phyloP scores from a whole-genome alignment of 2,329 filamentous ascomycete genomes.

The Pseudopithomyces chartarum region DNA sequence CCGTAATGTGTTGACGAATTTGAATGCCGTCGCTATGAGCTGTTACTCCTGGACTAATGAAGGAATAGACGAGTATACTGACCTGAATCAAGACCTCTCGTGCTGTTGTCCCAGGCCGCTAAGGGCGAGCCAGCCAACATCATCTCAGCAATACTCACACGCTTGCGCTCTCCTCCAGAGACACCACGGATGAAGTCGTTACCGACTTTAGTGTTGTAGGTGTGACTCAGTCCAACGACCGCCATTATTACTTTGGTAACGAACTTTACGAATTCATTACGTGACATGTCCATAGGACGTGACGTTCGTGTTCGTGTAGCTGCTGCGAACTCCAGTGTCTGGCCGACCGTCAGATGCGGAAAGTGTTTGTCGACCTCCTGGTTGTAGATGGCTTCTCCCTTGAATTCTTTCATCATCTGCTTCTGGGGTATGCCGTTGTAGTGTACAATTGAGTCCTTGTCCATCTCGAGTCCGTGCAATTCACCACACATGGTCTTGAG shows the following conservation, averaged over 20 bases:
- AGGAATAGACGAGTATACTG: conserved; percentile 19
- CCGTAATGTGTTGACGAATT: conserved; percentile 61
- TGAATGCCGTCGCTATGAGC: conserved; percentile 57
- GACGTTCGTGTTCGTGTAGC: conserved; percentile 56
- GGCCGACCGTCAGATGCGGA: conserved; percentile 61
- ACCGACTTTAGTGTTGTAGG: conserved; percentile 60
- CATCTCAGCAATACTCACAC: conserved; percentile 65
- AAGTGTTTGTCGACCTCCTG: conserved; percentile 59
- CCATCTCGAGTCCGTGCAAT: conserved; percentile 61
- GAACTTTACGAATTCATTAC: conserved; percentile 53
- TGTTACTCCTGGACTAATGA: neutral
- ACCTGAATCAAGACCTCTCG: conserved; percentile 46
- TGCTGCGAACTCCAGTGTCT: conserved; percentile 63
- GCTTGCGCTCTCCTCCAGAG: conserved; percentile 65
- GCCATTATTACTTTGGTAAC: conserved; percentile 58
- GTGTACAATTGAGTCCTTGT: conserved; percentile 58
- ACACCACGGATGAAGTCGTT: conserved; percentile 66
- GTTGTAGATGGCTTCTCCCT: conserved; percentile 53
- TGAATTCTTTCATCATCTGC: conserved; percentile 54
- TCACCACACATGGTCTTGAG: conserved; percentile 67
- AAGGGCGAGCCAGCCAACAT: conserved; percentile 47
- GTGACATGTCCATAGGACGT: conserved; percentile 41
- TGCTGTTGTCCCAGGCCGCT: conserved; percentile 53
- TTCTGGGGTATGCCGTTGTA: conserved; percentile 61
- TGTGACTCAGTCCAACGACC: conserved; percentile 60